A percentile compares a stretch with the other conserved stretches of the same genome.
Evolutionary conservation across 306 rosid genomes (phyloP).

Genomic region (Argentina anserina): DNA sequence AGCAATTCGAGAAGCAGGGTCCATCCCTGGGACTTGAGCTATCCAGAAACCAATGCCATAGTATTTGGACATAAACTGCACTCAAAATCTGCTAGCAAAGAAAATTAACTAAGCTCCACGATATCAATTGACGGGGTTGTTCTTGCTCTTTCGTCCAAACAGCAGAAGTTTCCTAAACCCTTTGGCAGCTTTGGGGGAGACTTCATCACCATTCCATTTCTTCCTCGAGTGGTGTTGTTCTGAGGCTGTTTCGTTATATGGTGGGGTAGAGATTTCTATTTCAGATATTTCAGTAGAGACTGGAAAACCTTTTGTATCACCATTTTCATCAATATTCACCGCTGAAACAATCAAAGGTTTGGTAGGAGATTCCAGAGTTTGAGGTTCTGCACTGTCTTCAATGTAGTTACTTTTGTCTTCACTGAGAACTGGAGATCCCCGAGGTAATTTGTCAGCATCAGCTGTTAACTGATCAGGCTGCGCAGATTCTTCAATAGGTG

Average conservation of each 20-base stretch:
- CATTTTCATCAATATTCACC: constrained; percentile 33
- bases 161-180: constrained; percentile 89
- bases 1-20: constrained; percentile 23
- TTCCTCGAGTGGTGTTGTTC: constrained; percentile 66
- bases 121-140: constrained; percentile 31
- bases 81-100: constrained; percentile 24
- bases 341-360: constrained; percentile 31
- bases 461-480: constrained; percentile 22
- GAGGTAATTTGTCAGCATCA: constrained; percentile 28
- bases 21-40: constrained; percentile 19
- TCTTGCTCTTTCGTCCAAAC: constrained; percentile 74
- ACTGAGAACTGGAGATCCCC: constrained; percentile 35
- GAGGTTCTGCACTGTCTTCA: constrained; percentile 35
- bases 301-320: constrained; percentile 27
- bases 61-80: constrained; percentile 14
- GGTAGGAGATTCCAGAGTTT: constrained; percentile 36
- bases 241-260: constrained; percentile 32
- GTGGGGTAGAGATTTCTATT: constrained; percentile 60
- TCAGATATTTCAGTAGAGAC: constrained; percentile 41
- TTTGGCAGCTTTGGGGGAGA: constrained; percentile 65
- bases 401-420: constrained; percentile 42
- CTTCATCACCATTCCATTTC: constrained; percentile 88
- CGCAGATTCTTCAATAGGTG: constrained; percentile 25
- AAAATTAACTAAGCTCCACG: constrained; percentile 25
- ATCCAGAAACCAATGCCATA: constrained; percentile 20